phyloP scores from a whole-genome alignment of 2,329 filamentous ascomycete genomes.

The Cordyceps fumosorosea region DNA sequence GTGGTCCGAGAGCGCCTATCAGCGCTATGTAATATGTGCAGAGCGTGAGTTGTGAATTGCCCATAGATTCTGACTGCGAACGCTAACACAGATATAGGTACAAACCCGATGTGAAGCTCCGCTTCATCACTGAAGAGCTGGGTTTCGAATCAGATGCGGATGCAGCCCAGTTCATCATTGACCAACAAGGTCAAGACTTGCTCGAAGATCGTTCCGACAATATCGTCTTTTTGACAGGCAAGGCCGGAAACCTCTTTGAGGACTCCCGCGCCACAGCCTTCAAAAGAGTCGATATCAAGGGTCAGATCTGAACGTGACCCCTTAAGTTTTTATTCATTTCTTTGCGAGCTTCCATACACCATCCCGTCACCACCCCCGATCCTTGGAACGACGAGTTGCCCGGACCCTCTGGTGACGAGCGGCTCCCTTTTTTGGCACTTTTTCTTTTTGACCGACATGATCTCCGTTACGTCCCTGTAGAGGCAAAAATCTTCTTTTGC shows the following conservation, averaged over 20 bases:
- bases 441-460: not conserved
- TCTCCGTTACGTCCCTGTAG: not conserved
- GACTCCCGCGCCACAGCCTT: conserved; percentile 66
- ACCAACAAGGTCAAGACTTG: conserved; percentile 67
- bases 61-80: not conserved
- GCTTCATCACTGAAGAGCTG: conserved; percentile 92
- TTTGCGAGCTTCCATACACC: not conserved
- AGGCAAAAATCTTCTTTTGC: not conserved
- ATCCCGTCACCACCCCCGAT: not conserved
- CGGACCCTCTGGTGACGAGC: not conserved
- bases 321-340: not conserved
- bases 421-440: not conserved
- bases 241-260: conserved; percentile 70
- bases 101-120: conserved; percentile 81
- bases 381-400: not conserved
- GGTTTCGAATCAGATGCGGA: conserved; percentile 90
- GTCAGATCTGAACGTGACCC: conserved; percentile 65
- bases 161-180: conserved; percentile 83
- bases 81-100: conserved; percentile 54
- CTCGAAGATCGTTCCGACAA: conserved; percentile 71
- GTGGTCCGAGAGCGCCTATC: conserved; percentile 86
- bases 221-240: conserved; percentile 67
- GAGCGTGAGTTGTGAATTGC: conserved; percentile 59
- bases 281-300: conserved; percentile 89
- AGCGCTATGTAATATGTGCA: conserved; percentile 87